phyloP scores from a whole-genome alignment of 441 rosid species.

The Erodium texanum region DNA sequence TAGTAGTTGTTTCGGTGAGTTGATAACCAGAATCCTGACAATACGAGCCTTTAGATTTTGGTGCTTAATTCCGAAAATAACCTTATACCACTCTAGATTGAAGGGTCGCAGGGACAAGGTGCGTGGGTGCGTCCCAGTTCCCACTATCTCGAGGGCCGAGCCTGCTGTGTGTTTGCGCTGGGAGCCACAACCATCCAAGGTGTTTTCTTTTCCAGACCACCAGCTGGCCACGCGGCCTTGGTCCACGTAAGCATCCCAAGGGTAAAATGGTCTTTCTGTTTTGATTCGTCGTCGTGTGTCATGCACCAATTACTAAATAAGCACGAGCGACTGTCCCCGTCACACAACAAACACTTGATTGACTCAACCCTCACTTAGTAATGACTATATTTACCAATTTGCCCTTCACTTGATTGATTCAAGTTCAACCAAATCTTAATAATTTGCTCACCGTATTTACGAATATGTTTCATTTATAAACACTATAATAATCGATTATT shows the following conservation, averaged over 20 bases:
- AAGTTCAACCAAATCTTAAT: too few relatives aligned
- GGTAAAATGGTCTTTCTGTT: conserved; percentile 16
- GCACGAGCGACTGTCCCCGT: conserved; percentile 9
- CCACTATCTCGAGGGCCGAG: conserved; percentile 2
- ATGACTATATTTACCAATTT: neutral
- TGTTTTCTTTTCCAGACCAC: neutral
- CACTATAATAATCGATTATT: too few relatives aligned
- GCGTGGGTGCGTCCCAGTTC: neutral
- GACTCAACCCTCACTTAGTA: neutral
- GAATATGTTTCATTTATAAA: too few relatives aligned
- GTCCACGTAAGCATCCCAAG: neutral
- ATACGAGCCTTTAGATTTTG: neutral
- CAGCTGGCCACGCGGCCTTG: neutral
- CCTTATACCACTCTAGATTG: neutral
- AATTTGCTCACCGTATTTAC: too few relatives aligned
- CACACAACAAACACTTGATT: neutral
- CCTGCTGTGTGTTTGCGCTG: conserved; percentile 4
- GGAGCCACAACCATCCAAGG: conserved; percentile 12
- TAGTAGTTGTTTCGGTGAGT: neutral
- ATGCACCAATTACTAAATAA: conserved; percentile 1
- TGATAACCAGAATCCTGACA: conserved; percentile 3
- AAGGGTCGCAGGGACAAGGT: neutral
- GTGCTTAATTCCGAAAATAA: neutral
- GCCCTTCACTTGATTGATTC: neutral
- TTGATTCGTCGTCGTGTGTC: too few relatives aligned